Conservation (phyloP, 2,329 filamentous ascomycete species). For the Ambrosiella beaveri region DNA sequence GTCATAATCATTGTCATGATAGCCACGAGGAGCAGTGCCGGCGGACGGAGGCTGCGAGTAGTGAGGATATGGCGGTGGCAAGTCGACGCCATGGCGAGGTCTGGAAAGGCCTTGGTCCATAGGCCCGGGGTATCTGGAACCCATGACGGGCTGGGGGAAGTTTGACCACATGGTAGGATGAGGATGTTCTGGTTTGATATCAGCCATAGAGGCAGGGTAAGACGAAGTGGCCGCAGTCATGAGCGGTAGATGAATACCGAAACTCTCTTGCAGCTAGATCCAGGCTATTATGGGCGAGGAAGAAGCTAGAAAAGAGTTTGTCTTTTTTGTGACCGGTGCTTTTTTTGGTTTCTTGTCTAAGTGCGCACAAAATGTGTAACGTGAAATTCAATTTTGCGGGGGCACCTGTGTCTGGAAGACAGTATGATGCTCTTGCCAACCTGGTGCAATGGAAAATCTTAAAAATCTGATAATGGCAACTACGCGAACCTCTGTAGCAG, state of each 20-base stretch:
- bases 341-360: not conserved
- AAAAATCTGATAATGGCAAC: not conserved
- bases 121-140: slow-evolving; percentile 29
- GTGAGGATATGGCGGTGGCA: slow-evolving; percentile 29
- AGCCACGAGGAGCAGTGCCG: not conserved
- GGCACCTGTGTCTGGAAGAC: not conserved
- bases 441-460: not conserved
- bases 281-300: not conserved
- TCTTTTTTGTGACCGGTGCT: not conserved
- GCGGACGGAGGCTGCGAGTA: slow-evolving; percentile 18
- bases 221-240: slow-evolving; percentile 12
- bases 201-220: slow-evolving; percentile 31
- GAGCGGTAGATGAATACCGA: not conserved
- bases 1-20: slow-evolving; percentile 29
- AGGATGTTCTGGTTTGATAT: slow-evolving; percentile 41
- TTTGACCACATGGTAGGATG: slow-evolving; percentile 41
- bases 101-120: slow-evolving; percentile 32
- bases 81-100: slow-evolving; percentile 22
- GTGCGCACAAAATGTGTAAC: not conserved
- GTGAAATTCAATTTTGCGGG: not conserved
- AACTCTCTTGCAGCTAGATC: not conserved
- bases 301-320: not conserved
- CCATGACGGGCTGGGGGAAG: slow-evolving; percentile 36
- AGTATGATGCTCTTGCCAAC: not conserved
- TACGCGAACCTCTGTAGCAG: not conserved